Evolutionary conservation across 495 filamentous ascomycete genomes (phyloP), one percentile per base, ranked within the genome.

Genomic region (Aeminium ludgeri): DNA sequence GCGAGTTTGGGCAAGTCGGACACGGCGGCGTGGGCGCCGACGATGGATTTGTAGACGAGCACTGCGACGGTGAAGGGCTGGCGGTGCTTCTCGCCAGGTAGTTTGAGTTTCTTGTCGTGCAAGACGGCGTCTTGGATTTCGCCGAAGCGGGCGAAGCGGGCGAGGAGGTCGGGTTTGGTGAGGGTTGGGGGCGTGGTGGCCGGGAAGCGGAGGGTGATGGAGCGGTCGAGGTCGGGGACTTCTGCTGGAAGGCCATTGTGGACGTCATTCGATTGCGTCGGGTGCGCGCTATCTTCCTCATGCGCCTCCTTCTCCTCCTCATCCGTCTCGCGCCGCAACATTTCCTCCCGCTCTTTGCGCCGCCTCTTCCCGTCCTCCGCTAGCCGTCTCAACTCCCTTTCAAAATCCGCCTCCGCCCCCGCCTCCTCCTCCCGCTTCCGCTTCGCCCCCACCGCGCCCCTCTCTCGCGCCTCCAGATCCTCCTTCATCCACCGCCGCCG

Each of bases 401-500:
- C 66, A 34, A 74, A 52, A 49, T 68, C 73, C 49, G 65, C 67
- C 53, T 78, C 72, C 20, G 63, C 66, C 45, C 68, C 68, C 10
- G 67, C 59, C 10, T 67, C 64, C 11, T 66, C 63, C 8, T 50
- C 55, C 16, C 56, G 49, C 37, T 59, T 59, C 30, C 59, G n/a
- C 62, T 69, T 63, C 64, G 70, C 17, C 59, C 42, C 51, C 65
- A 53, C 20, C 2, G 23, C 56, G 65, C 71, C 38, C 64, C 53
- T 8, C 68, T 82, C 78, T 40, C 75, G 55, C 38, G 66, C 60
- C 59, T 85, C 79, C 37, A 85, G 57, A 55, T 86, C 80, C 56
- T 83, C 76, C 54, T 73, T 71, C 80, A 86, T 82, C 59, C 72
- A 66, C 53, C 76, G 60, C 51, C 81, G 66, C 52, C 67, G 67